Conservation (phyloP, 2,329 filamentous ascomycete genomes). For the Nannizzia gypsea region DNA sequence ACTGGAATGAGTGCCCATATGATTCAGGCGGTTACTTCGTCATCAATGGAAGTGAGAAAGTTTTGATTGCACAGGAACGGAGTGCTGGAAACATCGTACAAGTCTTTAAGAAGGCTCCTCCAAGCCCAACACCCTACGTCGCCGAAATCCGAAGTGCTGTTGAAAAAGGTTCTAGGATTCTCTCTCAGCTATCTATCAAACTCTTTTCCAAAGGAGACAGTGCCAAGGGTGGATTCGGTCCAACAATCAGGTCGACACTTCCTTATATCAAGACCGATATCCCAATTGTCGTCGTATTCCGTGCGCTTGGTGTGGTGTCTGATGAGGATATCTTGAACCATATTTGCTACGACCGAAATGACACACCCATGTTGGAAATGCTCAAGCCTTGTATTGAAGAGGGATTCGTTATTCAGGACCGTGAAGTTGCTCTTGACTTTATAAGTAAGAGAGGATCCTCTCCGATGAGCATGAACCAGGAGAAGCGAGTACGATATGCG, state of each 20-base stretch:
- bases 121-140: conserved; percentile 83
- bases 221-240: conserved; percentile 67
- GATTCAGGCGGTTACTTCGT: conserved; percentile 98
- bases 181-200: conserved; percentile 86
- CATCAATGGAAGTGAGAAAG: conserved; percentile 98
- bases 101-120: conserved; percentile 92
- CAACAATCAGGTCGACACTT: conserved; percentile 78
- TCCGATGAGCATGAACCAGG: conserved; percentile 59
- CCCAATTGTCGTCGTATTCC: conserved; percentile 89
- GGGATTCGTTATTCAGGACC: conserved; percentile 89
- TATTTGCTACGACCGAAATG: conserved; percentile 89
- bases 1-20: conserved; percentile 92
- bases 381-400: conserved; percentile 95
- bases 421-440: conserved; percentile 85
- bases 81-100: conserved; percentile 98
- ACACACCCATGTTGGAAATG: conserved; percentile 96
- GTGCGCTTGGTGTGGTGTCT: conserved; percentile 87
- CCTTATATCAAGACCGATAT: conserved; percentile 92
- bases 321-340: conserved; percentile 97
- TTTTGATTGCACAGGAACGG: conserved; percentile 92
- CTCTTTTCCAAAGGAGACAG: conserved; percentile 74
- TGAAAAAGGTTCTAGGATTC: conserved; percentile 88
- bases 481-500: conserved; percentile 84
- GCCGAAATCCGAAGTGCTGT: conserved; percentile 94
- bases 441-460: conserved; percentile 82